Base-by-base conservation (phyloP, 1,139 yeast species). In the Nadsonia starkeyi-henricii region DNA sequence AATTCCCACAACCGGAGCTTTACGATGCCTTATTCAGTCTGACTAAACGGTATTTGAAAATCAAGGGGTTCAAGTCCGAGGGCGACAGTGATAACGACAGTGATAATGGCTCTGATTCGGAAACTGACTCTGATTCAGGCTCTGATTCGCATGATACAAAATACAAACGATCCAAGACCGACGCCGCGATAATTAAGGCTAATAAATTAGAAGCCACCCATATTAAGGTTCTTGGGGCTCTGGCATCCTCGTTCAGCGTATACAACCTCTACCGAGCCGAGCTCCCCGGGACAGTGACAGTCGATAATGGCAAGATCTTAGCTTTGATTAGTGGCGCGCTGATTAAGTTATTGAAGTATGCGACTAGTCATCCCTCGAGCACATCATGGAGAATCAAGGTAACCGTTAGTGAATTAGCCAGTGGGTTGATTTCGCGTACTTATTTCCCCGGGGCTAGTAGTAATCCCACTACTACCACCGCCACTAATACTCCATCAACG, bases 1-100 rank as follows among this genome's bases (percentile, higher is more conserved):
- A 44, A 17, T 56, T 59, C 39, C 63, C 63, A 3, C 65, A 63
- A 26, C 57, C 58, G 13, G 70, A 65, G 13, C 46, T 70, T 8
- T 63, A 64, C 17, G 12, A 33, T 33, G 39, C 15, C 15, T 15
- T 33, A 4, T 13, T 33, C 17, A 33, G 17, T 13, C 17, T 33
- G 17, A 33, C 17, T 15, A 33, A 33, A 15, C 9, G 17, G 12
- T 33, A 33, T n/a, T 33, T 33, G 17, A 33, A 33, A n/a, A 33
- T 33, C 39, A 33, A 33, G 39, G 39, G 39, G 17, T 33, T 13
- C 17, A 12, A 33, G 4, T 12, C 7, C 12, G 9, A 26, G 30
- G 30, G 30, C 7, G 30, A 26, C 12, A 7, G 9, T 7, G 39
- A 33, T 3, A 4, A 12, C 4, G 39, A 33, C 4, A 13, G 5